Evolutionary conservation across 2,329 filamentous ascomycete species (phyloP).

Genomic region (Cladophialophora immunda): DNA sequence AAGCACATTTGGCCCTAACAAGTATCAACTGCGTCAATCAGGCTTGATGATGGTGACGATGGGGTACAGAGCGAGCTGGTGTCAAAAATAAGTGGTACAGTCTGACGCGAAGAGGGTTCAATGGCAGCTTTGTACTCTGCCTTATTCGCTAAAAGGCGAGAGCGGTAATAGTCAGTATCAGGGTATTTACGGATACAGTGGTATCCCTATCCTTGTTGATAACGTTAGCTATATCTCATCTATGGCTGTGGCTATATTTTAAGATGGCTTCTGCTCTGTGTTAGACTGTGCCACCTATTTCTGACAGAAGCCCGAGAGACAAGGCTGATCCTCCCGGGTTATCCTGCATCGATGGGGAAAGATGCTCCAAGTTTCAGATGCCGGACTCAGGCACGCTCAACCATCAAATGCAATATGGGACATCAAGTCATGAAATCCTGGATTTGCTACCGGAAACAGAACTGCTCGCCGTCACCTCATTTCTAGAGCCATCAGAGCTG

Average conservation of each 20-base stretch:
- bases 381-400: not conserved
- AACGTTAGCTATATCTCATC: too few relatives aligned
- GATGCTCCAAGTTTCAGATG: not conserved
- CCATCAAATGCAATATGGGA: not conserved
- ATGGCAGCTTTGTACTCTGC: too few relatives aligned
- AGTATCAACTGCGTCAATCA: not conserved
- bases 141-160: too few relatives aligned
- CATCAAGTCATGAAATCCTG: conserved; percentile 10
- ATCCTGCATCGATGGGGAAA: conserved; percentile 2
- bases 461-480: conserved; percentile 10
- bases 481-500: conserved; percentile 10
- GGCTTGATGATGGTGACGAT: not conserved
- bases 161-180: too few relatives aligned
- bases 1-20: not conserved
- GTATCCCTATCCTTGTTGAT: too few relatives aligned
- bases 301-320: too few relatives aligned
- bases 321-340: conserved; percentile 9
- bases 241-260: too few relatives aligned
- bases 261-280: too few relatives aligned
- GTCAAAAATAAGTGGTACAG: too few relatives aligned
- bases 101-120: too few relatives aligned
- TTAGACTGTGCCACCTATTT: too few relatives aligned
- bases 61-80: not conserved
- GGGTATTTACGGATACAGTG: too few relatives aligned
- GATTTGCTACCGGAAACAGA: conserved; percentile 17